phyloP scores from a whole-genome alignment of 2,329 filamentous ascomycete genomes.

The Penicillium sclerotiorum region DNA sequence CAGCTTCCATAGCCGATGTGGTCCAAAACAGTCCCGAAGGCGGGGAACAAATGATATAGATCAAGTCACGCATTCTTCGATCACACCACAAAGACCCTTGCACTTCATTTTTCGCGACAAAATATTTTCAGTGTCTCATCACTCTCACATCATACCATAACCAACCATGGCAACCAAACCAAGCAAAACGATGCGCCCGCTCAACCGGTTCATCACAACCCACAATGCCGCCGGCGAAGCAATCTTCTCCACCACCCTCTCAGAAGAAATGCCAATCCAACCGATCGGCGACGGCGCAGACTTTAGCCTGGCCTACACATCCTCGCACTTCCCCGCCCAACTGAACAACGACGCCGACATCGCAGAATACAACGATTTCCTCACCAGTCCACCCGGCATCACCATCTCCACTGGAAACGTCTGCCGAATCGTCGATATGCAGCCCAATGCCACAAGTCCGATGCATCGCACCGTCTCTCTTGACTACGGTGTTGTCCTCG shows the following conservation, averaged over 20 bases:
- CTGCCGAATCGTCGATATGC: conserved; percentile 54
- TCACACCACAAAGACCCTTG: neutral
- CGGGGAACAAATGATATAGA: conserved; percentile 14
- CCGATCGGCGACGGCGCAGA: conserved; percentile 27
- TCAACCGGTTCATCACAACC: conserved; percentile 42
- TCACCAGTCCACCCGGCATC: conserved; percentile 35
- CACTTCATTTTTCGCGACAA: too few species aligned
- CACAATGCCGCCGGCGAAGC: conserved; percentile 40
- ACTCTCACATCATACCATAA: neutral
- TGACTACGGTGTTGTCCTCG: conserved; percentile 59
- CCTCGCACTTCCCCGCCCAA: conserved; percentile 38
- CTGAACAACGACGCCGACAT: conserved; percentile 42
- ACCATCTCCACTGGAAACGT: conserved; percentile 47
- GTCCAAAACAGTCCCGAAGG: conserved; percentile 29
- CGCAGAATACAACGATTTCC: conserved; percentile 28
- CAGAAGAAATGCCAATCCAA: conserved; percentile 30
- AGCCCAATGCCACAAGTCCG: conserved; percentile 44
- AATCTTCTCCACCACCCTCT: conserved; percentile 35
- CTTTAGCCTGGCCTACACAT: conserved; percentile 47
- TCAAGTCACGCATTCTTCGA: neutral
- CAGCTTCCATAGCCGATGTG: conserved; percentile 20
- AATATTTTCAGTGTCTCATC: too few species aligned
- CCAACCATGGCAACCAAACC: conserved; percentile 5
- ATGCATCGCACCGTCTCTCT: conserved; percentile 56
- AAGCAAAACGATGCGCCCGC: conserved; percentile 28